Conservation (phyloP, 352 stramenopile genomes). For the Thraustochytrium sp. region DNA sequence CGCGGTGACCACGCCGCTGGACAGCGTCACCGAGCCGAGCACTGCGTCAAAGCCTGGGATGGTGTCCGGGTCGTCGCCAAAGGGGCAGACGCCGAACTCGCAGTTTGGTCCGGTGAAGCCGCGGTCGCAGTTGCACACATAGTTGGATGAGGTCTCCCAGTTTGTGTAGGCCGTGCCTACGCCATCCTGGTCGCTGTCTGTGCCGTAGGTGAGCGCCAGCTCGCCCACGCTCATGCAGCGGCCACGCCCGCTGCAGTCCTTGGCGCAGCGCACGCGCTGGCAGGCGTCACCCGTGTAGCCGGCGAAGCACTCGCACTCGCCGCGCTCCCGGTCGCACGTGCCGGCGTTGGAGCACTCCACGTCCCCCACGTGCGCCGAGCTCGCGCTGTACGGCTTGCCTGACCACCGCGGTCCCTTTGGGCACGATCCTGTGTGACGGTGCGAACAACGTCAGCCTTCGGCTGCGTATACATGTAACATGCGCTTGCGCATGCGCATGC, state of each 20-base stretch:
- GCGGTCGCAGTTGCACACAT: conserved; percentile 68
- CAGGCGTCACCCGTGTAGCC: conserved; percentile 66
- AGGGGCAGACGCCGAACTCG: conserved; percentile 56
- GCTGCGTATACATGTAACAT: background rate
- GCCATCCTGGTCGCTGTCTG: conserved; percentile 42
- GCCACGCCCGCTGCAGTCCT: conserved; percentile 32
- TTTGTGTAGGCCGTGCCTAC: conserved; percentile 65
- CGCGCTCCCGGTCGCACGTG: conserved; percentile 45
- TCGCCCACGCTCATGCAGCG: conserved; percentile 52
- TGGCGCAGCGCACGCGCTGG: conserved; percentile 54
- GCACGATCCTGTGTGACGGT: background rate
- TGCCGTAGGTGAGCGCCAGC: conserved; percentile 59
- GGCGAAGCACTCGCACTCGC: conserved; percentile 59
- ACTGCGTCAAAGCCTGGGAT: background rate
- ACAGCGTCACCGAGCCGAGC: background rate
- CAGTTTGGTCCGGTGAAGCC: conserved; percentile 74
- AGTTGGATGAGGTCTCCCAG: conserved; percentile 72
- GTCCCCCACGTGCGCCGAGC: conserved; percentile 57
- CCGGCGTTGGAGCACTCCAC: conserved; percentile 38
- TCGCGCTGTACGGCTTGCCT: background rate
- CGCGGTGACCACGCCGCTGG: background rate
- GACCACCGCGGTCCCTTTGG: background rate
- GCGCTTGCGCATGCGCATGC: conserved; percentile 4
- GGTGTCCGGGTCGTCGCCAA: conserved; percentile 5
- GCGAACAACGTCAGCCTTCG: background rate